Evolutionary conservation across 495 filamentous ascomycete genomes (phyloP), one percentile per base, ranked within the genome.

Genomic region (Arthonia radiata): DNA sequence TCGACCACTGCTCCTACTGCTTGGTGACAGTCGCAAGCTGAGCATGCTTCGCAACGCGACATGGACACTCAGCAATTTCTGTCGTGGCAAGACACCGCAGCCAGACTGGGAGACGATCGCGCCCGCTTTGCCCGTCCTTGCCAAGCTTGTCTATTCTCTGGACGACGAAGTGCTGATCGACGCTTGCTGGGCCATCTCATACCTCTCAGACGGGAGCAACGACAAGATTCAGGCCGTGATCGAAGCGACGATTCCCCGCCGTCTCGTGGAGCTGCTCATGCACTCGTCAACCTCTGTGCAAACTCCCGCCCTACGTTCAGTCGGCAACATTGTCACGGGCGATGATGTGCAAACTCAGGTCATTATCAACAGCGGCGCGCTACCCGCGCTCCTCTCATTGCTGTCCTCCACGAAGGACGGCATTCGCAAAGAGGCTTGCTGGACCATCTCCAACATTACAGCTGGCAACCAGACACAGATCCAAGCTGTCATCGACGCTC

Each of bases 211-310:
- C 49, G 89, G 89, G 12, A 70, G 80, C 35, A 99, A 99, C 44
- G 89, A 99, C 40, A 99, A 99, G 61, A 99, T 99, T 36, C 89
- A 99, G 50, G 83, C 89, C 24, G 89, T 99, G 23, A 94, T 99
- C 43, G 89, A 94, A 50, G 86, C 83, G 28, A 81, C 82, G 29
- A 99, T 99, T 35, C 89, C 89, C 33, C 82, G 89, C 35, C 79
- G 89, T 26, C 67, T 99, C 5, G 86, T 94, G 1, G 89, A 99
- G 54, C 67, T 99, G 24, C 67, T 99, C 27, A 93, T 91, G 72
- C 89, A 99, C 44, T 78, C 81, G n/a, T 94, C 89, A 5, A 94
- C 86, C 30, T 94, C 89, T 0, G 89, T 99, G 18, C 89, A 99
- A 54, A 99, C 89, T 2, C 89, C 89, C 16, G 89, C 89, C 18